These are phyloP conservation scores for Torulaspora indica DNA, from an alignment of 805 yeast genomes.

Conservation along the genomic window DNA sequence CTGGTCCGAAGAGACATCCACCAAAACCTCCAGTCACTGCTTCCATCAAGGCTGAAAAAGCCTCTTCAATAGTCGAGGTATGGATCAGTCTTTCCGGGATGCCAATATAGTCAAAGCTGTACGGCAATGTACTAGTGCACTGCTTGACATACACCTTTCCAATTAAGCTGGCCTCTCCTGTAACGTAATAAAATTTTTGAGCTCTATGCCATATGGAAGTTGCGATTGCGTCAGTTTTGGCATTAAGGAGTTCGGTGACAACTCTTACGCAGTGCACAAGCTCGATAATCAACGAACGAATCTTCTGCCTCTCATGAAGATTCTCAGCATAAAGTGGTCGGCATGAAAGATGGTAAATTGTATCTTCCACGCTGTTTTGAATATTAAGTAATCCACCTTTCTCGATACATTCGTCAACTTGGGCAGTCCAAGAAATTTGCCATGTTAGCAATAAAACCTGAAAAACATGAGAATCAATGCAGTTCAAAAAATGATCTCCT, in stretches of 20 bases:
- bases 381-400: not conserved
- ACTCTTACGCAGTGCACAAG: slow-evolving; percentile 54
- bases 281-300: slow-evolving; percentile 65
- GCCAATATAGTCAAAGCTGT: slow-evolving; percentile 84
- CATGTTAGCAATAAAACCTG: slow-evolving; percentile 54
- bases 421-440: slow-evolving; percentile 54
- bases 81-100: slow-evolving; percentile 65
- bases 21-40: slow-evolving; percentile 72
- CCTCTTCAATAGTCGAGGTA: slow-evolving; percentile 64
- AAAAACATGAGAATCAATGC: slow-evolving; percentile 42
- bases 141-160: slow-evolving; percentile 46
- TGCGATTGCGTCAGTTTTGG: slow-evolving; percentile 10
- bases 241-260: slow-evolving; percentile 19
- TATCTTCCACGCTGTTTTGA: not conserved
- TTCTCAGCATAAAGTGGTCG: not conserved
- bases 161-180: slow-evolving; percentile 27
- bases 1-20: slow-evolving; percentile 93
- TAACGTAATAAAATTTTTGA: slow-evolving; percentile 46
- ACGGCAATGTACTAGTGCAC: slow-evolving; percentile 46
- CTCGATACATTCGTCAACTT: slow-evolving; percentile 36
- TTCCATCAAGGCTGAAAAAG: slow-evolving; percentile 65
- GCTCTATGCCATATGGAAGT: slow-evolving; percentile 47
- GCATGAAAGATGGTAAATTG: slow-evolving; percentile 1
- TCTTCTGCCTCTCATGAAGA: slow-evolving; percentile 37
- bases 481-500: slow-evolving; percentile 17